Percentiles rank a stretch among this genome's conserved stretches.
These are phyloP conservation scores for Dictyostelium citrinum DNA, from an alignment of 78 protist species.

Conservation along the genomic window DNA sequence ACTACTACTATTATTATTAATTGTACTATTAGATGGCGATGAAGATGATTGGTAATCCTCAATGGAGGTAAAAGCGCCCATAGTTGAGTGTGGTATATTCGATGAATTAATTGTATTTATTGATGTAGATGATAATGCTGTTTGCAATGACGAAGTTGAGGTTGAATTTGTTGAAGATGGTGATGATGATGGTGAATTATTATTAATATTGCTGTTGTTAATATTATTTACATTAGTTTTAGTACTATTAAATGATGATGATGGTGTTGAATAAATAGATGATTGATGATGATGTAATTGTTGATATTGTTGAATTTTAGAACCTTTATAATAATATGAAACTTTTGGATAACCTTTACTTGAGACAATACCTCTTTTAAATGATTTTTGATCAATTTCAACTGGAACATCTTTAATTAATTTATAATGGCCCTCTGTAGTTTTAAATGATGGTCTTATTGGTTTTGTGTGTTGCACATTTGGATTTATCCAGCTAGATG, in stretches of 20 bases:
- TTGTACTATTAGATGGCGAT: not conserved
- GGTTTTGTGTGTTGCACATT: slow-evolving; percentile 11
- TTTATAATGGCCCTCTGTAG: slow-evolving; percentile 46
- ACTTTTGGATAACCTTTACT: not conserved
- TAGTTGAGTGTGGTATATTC: not conserved
- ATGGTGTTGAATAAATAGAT: not conserved
- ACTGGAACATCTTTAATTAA: slow-evolving; percentile 18
- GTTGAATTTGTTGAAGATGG: not conserved
- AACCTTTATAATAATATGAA: not conserved
- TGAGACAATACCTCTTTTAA: not conserved
- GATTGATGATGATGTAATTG: not conserved
- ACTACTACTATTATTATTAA: not conserved
- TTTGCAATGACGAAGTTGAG: not conserved
- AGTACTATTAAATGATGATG: not conserved
- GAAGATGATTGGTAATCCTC: not conserved
- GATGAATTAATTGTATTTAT: not conserved
- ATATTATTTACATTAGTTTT: not conserved
- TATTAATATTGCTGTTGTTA: not conserved
- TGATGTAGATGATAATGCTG: not conserved
- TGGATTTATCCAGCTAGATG: not conserved
- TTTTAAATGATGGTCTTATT: slow-evolving; percentile 53
- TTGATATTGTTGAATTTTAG: not conserved
- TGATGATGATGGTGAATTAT: slow-evolving; percentile 11
- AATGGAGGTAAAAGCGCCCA: not conserved
- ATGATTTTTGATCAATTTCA: not conserved